Evolutionary conservation across 306 rosid species (phyloP).

Genomic region (Trifolium fragiferum): DNA sequence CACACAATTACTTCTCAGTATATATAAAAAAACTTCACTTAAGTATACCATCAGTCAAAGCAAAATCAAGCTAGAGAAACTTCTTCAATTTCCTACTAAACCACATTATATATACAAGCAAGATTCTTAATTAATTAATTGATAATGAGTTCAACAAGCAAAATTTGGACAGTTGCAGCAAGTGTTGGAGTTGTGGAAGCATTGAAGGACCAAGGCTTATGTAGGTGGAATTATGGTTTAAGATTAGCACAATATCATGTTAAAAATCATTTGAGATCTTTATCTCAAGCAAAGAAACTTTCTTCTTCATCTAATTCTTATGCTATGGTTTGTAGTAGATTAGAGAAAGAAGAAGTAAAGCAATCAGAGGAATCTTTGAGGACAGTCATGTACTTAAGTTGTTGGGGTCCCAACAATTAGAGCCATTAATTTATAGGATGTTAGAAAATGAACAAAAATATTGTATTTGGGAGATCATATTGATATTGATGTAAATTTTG

Average conservation of each 20-base stretch:
- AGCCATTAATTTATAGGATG: background rate
- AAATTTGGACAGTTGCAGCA: constrained; percentile 47
- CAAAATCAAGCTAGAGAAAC: background rate
- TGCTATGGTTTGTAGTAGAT: constrained; percentile 32
- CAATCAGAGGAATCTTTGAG: constrained; percentile 69
- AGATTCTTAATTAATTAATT: background rate
- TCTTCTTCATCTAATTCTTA: constrained; percentile 44
- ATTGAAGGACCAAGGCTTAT: constrained; percentile 63
- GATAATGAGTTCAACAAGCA: constrained; percentile 37
- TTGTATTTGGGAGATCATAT: background rate
- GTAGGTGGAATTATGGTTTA: constrained; percentile 53
- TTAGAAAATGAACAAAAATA: background rate
- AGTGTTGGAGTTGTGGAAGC: constrained; percentile 55
- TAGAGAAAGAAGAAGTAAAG: constrained; percentile 52
- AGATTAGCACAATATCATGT: constrained; percentile 49
- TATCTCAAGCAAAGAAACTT: constrained; percentile 49
- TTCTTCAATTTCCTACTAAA: background rate
- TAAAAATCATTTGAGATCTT: constrained; percentile 44
- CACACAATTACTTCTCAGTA: constrained; percentile 12
- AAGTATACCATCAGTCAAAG: constrained; percentile 10
- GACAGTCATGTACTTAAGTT: constrained; percentile 68
- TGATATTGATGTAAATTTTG: background rate
- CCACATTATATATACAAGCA: background rate
- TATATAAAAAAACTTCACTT: constrained; percentile 17
- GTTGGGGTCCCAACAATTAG: constrained; percentile 49